phyloP scores from a whole-genome alignment of 371 early-diverging fungal species.

The Parasitella parasitica region DNA sequence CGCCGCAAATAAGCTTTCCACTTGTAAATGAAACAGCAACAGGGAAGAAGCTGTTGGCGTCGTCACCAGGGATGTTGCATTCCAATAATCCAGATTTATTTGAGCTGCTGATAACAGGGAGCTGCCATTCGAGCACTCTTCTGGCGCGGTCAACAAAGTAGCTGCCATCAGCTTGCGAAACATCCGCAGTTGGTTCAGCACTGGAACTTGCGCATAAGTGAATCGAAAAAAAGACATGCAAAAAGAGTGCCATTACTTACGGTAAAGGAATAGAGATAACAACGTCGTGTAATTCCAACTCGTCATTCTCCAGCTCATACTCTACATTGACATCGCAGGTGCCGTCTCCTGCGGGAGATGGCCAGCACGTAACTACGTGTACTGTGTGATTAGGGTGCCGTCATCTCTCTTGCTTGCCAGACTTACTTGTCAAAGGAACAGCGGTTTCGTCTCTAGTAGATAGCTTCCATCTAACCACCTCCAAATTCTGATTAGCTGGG shows the following conservation, averaged over 20 bases:
- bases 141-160: slow-evolving; percentile 74
- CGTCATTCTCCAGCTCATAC: slow-evolving; percentile 80
- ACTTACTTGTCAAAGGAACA: slow-evolving; percentile 81
- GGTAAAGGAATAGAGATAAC: slow-evolving; percentile 87
- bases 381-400: no score
- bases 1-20: slow-evolving; percentile 68
- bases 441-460: slow-evolving; percentile 77
- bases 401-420: neutral
- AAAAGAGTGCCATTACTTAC: slow-evolving; percentile 55
- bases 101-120: slow-evolving; percentile 76
- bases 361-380: slow-evolving; percentile 98
- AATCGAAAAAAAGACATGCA: neutral
- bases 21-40: slow-evolving; percentile 79
- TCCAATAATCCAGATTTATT: slow-evolving; percentile 83
- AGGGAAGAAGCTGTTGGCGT: slow-evolving; percentile 88
- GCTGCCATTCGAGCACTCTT: slow-evolving; percentile 81
- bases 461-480: slow-evolving; percentile 88
- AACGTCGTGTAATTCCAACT: slow-evolving; percentile 84
- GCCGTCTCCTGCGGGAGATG: slow-evolving; percentile 87
- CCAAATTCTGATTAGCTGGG: slow-evolving; percentile 84
- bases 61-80: slow-evolving; percentile 80
- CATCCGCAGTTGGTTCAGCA: slow-evolving; percentile 65
- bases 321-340: slow-evolving; percentile 92
- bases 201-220: slow-evolving; percentile 22
- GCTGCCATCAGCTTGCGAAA: slow-evolving; percentile 79